Conservation (phyloP, 2,329 filamentous ascomycete species). For the Ilyonectria robusta region DNA sequence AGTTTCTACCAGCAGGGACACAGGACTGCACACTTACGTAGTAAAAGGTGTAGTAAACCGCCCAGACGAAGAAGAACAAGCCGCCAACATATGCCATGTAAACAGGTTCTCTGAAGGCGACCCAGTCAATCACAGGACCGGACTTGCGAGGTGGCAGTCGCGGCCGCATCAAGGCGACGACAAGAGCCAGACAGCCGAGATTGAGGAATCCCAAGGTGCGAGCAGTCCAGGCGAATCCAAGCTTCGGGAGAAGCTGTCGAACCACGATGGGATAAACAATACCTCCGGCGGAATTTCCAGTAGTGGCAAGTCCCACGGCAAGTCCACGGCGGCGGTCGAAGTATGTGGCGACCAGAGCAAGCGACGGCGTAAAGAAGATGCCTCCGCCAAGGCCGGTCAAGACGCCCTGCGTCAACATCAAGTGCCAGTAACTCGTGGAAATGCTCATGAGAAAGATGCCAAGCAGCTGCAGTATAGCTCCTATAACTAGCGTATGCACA, state of each 20-base stretch:
- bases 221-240: conserved; percentile 72
- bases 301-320: conserved; percentile 71
- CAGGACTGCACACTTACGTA: conserved; percentile 50
- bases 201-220: conserved; percentile 78
- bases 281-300: conserved; percentile 68
- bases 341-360: conserved; percentile 72
- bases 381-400: conserved; percentile 68
- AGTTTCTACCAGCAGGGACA: neutral
- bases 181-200: conserved; percentile 78
- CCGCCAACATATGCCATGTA: conserved; percentile 54
- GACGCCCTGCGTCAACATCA: conserved; percentile 65
- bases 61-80: conserved; percentile 57
- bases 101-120: conserved; percentile 52
- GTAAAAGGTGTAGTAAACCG: conserved; percentile 61
- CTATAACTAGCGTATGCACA: conserved; percentile 55
- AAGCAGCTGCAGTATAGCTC: conserved; percentile 55
- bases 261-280: conserved; percentile 69
- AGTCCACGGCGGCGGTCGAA: conserved; percentile 68
- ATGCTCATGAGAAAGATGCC: conserved; percentile 63
- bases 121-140: conserved; percentile 49
- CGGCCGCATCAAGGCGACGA: conserved; percentile 49
- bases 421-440: conserved; percentile 61
- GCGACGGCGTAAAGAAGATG: conserved; percentile 67
- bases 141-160: conserved; percentile 45
- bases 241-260: conserved; percentile 62